Conservation (phyloP, 768 basidiomycete species). For the Gymnopilus junonius region DNA sequence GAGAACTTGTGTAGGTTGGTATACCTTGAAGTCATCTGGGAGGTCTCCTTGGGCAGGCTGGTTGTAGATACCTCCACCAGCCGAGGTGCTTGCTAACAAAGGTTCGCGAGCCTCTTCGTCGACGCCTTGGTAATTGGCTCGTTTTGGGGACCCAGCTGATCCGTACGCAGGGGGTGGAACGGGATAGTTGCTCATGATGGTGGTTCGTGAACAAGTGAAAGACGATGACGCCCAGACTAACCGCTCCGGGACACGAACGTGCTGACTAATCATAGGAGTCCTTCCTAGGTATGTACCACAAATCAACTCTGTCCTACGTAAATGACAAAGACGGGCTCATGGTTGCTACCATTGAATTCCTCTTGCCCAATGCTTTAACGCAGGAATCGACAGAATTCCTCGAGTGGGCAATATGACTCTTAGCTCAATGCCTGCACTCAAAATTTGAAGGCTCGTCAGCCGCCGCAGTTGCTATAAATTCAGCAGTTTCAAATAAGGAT, state of each 20-base stretch:
- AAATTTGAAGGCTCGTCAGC: conserved; percentile 3
- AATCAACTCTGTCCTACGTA: too few species aligned
- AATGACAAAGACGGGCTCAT: too few species aligned
- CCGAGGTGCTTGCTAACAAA: conserved; percentile 56
- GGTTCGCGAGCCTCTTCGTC: conserved; percentile 53
- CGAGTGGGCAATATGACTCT: too few species aligned
- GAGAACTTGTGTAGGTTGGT: conserved; percentile 7
- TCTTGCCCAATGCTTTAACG: too few species aligned
- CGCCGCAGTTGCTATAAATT: conserved; percentile 3
- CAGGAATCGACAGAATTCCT: background rate
- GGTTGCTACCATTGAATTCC: too few species aligned
- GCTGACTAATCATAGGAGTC: conserved; percentile 1
- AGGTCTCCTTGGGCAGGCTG: conserved; percentile 76
- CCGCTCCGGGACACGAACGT: background rate
- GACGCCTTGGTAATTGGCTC: conserved; percentile 26
- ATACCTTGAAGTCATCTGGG: conserved; percentile 94
- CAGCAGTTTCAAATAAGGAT: background rate
- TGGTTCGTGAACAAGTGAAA: conserved; percentile 13
- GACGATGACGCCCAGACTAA: conserved; percentile 2
- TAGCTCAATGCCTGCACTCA: too few species aligned
- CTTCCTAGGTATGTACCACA: too few species aligned
- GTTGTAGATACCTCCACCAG: conserved; percentile 64
- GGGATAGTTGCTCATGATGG: conserved; percentile 65
- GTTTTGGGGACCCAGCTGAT: conserved; percentile 39
- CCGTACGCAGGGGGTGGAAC: conserved; percentile 67